A percentile compares a stretch with the other conserved stretches of the same genome.
Conservation (phyloP, 2,329 filamentous ascomycete species). For the Cylindrodendrum hubeiense region DNA sequence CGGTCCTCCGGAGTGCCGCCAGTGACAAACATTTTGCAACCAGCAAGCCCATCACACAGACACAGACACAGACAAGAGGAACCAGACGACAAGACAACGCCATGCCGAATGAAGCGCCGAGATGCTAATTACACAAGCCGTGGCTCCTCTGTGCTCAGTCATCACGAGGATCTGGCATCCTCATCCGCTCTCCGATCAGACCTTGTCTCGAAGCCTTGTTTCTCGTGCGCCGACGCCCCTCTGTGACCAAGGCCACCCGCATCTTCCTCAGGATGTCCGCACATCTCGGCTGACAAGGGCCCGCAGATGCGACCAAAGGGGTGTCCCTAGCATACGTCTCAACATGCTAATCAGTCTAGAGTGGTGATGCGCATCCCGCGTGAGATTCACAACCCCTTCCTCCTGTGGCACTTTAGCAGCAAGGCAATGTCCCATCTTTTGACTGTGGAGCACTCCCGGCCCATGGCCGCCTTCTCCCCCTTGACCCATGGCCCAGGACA, state of each 20-base stretch:
- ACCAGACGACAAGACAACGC: conserved; percentile 17
- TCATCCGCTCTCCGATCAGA: conserved; percentile 37
- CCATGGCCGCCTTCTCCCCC: conserved; percentile 18
- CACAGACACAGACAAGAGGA: too few species aligned
- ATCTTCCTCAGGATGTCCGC: conserved; percentile 10
- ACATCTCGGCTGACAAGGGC: conserved; percentile 14
- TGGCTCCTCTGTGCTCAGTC: not conserved
- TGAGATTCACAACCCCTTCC: conserved; percentile 45
- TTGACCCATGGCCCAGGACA: conserved; percentile 23
- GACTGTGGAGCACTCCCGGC: conserved; percentile 32
- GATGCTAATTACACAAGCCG: conserved; percentile 6
- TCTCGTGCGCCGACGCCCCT: conserved; percentile 37
- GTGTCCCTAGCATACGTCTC: conserved; percentile 27
- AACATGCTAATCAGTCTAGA: conserved; percentile 42
- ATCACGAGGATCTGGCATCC: conserved; percentile 40
- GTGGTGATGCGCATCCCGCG: conserved; percentile 44
- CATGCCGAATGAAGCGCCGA: conserved; percentile 29
- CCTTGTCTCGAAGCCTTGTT: conserved; percentile 35
- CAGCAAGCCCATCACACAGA: conserved; percentile 7
- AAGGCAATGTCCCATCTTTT: conserved; percentile 42
- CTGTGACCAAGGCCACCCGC: not conserved
- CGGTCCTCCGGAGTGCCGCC: conserved; percentile 16
- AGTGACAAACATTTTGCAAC: conserved; percentile 19
- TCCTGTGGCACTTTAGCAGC: conserved; percentile 43
- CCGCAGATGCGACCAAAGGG: conserved; percentile 26